phyloP scores from a whole-genome alignment of 805 yeast species.

The Candida anglica region DNA sequence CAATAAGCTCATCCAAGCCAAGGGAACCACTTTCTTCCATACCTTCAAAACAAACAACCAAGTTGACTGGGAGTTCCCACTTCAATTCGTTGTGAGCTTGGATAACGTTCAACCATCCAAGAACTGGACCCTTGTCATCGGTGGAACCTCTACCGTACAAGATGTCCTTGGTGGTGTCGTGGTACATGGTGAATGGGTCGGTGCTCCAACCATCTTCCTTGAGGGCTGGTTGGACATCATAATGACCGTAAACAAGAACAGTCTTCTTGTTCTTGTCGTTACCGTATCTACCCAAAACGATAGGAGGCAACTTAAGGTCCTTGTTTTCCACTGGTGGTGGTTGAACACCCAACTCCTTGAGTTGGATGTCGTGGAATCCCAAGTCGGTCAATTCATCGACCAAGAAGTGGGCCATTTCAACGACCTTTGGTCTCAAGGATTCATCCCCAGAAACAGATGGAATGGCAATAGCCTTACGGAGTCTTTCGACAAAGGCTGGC shows the following conservation, averaged over 20 bases:
- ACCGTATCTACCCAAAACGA: constrained; percentile 89
- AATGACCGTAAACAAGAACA: constrained; percentile 91
- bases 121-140: constrained; percentile 97
- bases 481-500: constrained; percentile 67
- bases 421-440: constrained; percentile 79
- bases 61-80: constrained; percentile 87
- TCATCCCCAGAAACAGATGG: constrained; percentile 95
- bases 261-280: constrained; percentile 79
- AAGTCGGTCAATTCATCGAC: constrained; percentile 61
- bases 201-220: constrained; percentile 92
- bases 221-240: constrained; percentile 97
- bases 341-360: constrained; percentile 81
- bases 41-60: constrained; percentile 93
- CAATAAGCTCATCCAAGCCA: constrained; percentile 83
- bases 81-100: constrained; percentile 87
- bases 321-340: constrained; percentile 82
- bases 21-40: constrained; percentile 98
- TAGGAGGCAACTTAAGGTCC: constrained; percentile 80
- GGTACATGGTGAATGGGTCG: constrained; percentile 77
- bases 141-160: constrained; percentile 92
- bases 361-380: constrained; percentile 80
- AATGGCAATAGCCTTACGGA: constrained; percentile 83
- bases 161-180: constrained; percentile 56
- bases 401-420: constrained; percentile 84
- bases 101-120: constrained; percentile 92